A percentile compares a stretch with the other conserved stretches of the same genome.
phyloP scores from a whole-genome alignment of 805 yeast species.

The Nakazawaea pomicola region DNA sequence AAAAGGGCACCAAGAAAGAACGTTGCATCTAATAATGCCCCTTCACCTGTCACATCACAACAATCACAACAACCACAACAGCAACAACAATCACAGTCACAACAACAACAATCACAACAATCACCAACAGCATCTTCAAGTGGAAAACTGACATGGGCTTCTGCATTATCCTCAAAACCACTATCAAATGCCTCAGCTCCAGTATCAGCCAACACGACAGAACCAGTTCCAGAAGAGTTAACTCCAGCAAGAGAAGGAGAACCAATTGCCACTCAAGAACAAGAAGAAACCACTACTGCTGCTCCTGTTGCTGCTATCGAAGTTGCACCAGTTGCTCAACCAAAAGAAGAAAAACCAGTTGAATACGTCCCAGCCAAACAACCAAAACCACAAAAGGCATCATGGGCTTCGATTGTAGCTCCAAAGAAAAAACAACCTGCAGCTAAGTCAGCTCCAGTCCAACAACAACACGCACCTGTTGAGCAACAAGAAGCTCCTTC shows the following conservation, averaged over 20 bases:
- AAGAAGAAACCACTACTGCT: constrained; percentile 6
- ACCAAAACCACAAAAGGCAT: constrained; percentile 7
- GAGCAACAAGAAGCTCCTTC: constrained; percentile 6
- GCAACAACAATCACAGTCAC: constrained; percentile 7
- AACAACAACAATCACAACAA: constrained; percentile 4
- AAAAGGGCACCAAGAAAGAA: constrained; percentile 8
- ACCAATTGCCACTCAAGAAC: constrained; percentile 2
- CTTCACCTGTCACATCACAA: no score
- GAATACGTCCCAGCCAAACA: constrained; percentile 9
- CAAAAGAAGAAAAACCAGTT: constrained; percentile 7
- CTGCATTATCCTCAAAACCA: constrained; percentile 24
- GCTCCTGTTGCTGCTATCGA: constrained; percentile 2
- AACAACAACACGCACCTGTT: constrained; percentile 2
- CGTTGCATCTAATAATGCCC: no score
- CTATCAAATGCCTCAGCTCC: constrained; percentile 11
- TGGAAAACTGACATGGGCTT: constrained; percentile 28
- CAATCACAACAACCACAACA: constrained; percentile 4
- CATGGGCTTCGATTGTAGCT: constrained; percentile 13
- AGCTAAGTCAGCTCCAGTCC: constrained; percentile 5
- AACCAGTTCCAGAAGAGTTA: constrained; percentile 5
- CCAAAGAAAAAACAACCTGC: constrained; percentile 14
- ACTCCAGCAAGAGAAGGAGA: no score
- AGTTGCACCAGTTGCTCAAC: constrained; percentile 7
- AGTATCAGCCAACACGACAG: background rate
- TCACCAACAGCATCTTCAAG: constrained; percentile 6